Conservation (phyloP, 176 grass and related monocot species). For the Elymus sibiricus region DNA sequence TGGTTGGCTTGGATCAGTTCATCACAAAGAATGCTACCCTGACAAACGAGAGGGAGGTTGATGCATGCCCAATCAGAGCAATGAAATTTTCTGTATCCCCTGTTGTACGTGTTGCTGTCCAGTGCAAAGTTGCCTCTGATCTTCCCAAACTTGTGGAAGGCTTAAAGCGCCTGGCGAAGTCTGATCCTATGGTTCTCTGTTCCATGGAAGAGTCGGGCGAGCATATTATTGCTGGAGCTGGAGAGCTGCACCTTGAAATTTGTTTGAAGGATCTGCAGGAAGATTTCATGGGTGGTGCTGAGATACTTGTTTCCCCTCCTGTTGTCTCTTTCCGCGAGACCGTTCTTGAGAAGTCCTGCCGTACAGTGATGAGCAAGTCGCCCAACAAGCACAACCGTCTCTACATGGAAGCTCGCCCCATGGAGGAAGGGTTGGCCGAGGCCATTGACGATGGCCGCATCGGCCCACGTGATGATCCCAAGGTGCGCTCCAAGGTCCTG, state of each 20-base stretch:
- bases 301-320: constrained; percentile 66
- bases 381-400: constrained; percentile 89
- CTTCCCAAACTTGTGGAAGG: constrained; percentile 90
- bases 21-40: constrained; percentile 86
- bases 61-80: constrained; percentile 73
- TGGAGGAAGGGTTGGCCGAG: constrained; percentile 75
- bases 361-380: constrained; percentile 88
- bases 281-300: constrained; percentile 86
- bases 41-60: constrained; percentile 71
- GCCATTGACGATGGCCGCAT: constrained; percentile 72
- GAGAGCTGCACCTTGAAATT: constrained; percentile 81
- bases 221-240: constrained; percentile 86
- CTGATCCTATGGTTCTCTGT: constrained; percentile 86
- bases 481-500: constrained; percentile 60
- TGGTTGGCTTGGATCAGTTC: constrained; percentile 85
- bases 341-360: constrained; percentile 71
- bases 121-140: constrained; percentile 79
- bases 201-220: constrained; percentile 79
- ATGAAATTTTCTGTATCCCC: constrained; percentile 90
- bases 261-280: constrained; percentile 84
- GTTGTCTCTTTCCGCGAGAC: constrained; percentile 95
- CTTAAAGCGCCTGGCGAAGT: constrained; percentile 78
- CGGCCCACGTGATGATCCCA: constrained; percentile 79
- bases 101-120: constrained; percentile 77
- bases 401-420: constrained; percentile 79